A percentile compares a stretch with the other conserved stretches of the same genome.
These are phyloP conservation scores for Rhododendron kiyosumense DNA, from an alignment of 148 eudicot genomes.

Conservation along the genomic window DNA sequence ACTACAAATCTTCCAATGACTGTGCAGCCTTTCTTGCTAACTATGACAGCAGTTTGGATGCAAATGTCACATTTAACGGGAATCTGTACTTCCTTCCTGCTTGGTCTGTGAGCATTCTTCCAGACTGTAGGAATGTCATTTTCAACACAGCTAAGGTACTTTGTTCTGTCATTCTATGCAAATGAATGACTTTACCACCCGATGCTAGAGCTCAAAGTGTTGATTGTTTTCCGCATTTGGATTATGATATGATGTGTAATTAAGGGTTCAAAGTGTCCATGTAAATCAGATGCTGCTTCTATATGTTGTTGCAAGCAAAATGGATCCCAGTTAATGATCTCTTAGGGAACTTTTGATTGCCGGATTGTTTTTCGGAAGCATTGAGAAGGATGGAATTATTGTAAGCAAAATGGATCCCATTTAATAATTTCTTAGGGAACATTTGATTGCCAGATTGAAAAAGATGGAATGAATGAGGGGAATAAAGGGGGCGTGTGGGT, in stretches of 20 bases:
- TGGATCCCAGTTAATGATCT: background rate
- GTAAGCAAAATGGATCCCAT: no score
- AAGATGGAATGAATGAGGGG: no score
- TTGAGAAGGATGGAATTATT: no score
- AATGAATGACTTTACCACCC: background rate
- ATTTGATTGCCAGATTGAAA: no score
- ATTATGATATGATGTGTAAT: background rate
- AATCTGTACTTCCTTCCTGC: conserved; percentile 51
- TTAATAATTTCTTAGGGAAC: no score
- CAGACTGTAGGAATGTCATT: conserved; percentile 47
- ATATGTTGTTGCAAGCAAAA: background rate
- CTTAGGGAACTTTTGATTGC: background rate
- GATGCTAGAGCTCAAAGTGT: background rate
- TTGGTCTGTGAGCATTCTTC: conserved; percentile 83
- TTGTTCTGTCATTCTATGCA: background rate
- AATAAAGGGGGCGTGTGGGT: no score
- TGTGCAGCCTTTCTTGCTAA: conserved; percentile 56
- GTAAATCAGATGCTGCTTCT: background rate
- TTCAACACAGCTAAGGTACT: conserved; percentile 72
- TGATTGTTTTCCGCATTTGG: background rate
- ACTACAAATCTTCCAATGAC: conserved; percentile 36
- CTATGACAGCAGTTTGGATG: conserved; percentile 33
- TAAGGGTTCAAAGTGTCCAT: background rate
- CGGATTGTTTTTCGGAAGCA: no score
- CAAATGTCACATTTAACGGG: conserved; percentile 39